Evolutionary conservation across 2,329 filamentous ascomycete genomes (phyloP).

Genomic region (Alternaria gansuensis): DNA sequence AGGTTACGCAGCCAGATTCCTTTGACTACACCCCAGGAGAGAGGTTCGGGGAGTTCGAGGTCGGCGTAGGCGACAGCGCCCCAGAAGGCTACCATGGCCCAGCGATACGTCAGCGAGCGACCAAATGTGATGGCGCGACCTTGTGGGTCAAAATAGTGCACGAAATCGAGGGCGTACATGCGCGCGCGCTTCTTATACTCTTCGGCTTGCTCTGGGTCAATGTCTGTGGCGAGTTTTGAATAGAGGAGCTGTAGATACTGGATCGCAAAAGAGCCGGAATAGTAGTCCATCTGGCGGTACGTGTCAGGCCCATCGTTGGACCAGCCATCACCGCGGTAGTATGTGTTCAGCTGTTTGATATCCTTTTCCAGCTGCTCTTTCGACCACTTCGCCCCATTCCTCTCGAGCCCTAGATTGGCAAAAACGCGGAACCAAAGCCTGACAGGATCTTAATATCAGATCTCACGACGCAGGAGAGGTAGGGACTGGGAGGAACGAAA

Average conservation of each 20-base stretch:
- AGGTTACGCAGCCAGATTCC: slow-evolving; percentile 77
- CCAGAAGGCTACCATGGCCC: slow-evolving; percentile 87
- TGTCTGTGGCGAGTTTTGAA: slow-evolving; percentile 72
- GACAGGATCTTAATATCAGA: slow-evolving; percentile 37
- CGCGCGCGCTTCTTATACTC: slow-evolving; percentile 75
- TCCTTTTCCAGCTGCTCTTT: slow-evolving; percentile 75
- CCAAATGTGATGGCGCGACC: slow-evolving; percentile 79
- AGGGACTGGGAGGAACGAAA: background rate
- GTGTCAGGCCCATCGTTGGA: slow-evolving; percentile 81
- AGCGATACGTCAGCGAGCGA: slow-evolving; percentile 80
- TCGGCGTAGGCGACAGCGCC: slow-evolving; percentile 78
- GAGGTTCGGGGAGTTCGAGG: slow-evolving; percentile 73
- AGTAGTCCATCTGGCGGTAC: slow-evolving; percentile 87
- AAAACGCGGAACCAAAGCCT: slow-evolving; percentile 89
- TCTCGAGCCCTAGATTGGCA: slow-evolving; percentile 79
- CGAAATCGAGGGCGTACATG: slow-evolving; percentile 73
- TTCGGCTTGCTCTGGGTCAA: slow-evolving; percentile 70
- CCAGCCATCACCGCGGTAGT: slow-evolving; percentile 84
- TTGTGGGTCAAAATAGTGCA: slow-evolving; percentile 78
- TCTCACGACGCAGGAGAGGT: background rate
- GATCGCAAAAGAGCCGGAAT: slow-evolving; percentile 83
- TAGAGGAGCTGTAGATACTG: slow-evolving; percentile 82
- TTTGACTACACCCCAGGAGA: slow-evolving; percentile 82
- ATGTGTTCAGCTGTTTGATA: slow-evolving; percentile 80
- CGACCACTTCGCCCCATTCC: slow-evolving; percentile 76